Base-by-base conservation (phyloP, 108 stramenopile genomes). In the Mediolabrus comicus region DNA sequence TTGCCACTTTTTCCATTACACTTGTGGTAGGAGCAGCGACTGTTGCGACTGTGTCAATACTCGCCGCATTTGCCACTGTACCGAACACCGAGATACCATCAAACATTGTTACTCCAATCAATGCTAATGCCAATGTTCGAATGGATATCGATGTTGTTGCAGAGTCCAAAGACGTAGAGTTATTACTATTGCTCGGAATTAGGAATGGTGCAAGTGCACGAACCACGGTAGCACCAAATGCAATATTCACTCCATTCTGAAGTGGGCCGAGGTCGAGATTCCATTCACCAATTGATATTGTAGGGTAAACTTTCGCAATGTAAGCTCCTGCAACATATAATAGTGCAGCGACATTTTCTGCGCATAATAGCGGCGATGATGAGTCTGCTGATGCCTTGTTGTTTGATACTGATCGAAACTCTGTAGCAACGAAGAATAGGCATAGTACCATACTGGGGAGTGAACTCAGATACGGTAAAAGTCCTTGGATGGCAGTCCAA, bases 181-280 rank as follows among this genome's bases (percentile, higher is more conserved):
- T 33, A 49, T 17, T 24, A 24, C 19, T n/a, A 49, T 17, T 10
- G 46, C 22, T 25, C 1, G 65, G n/a, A 34, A 74, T 43, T 9
- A 74, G 59, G 35, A 74, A 66, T 28, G 72, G 72, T n/a, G 30
- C 41, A n/a, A 74, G 24, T 12, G 84, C 82, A 31, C 84, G 62
- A 24, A 75, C 71, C 1, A 85, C 84, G 2, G 80, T 67, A 4
- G 83, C 76, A n/a, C 82, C 82, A 38, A 85, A 31, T 14, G 82
- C 67, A 64, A 81, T 65, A 32, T 85, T 85, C 36, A 83, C 80
- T 54, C 82, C 82, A 65, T 85, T 85, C 32, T 77, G 79, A 24
- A 82, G 71, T 32, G 82, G 84, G 79, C 82, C 83, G 0, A 76
- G 51, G 59, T 74, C 65, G 14, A 74, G 31, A 29, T 24, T 53